Base-by-base conservation (phyloP, 371 early-diverging fungal genomes). In the Mortierella sp. region DNA sequence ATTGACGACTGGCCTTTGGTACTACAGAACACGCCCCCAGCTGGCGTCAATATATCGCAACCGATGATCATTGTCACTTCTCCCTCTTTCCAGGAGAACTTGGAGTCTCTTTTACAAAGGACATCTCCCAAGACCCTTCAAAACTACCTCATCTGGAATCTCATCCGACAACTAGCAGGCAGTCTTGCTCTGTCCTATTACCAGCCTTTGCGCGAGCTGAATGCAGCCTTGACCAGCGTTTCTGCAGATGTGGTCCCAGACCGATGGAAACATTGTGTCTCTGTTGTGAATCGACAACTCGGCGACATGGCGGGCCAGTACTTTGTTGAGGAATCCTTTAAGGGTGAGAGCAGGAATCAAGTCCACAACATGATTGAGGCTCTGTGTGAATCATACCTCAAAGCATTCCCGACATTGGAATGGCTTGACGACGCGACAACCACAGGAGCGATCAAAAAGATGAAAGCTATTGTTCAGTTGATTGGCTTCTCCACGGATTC, bases 391-490 rank as follows among this genome's bases (percentile, higher is more conserved):
- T 60, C 86, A 12, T 76, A 88, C 24, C 39, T 73, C 14, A 52
- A 79, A 7, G 54, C 81, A 1, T 61, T 87, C 31, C 84, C 84
- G 0, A 64, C 63, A 14, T 57, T 86, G 49, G 69, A 79, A 23
- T 90, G 89, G 89, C 65, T 90, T 1, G 89, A 89, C 68, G 47
- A 68, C 2, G 56, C 65, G 34, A 89, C 89, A 0, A 67, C 80
- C 3, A 55, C 66, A 12, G 69, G 61, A 3, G 90, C 89, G 0
- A 50, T 81, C 14, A 70, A 82, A 19, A 89, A 90, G 67, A 83
- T 86, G 48, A 47, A 67, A n/a, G 60, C 60, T 6, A 65, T 65
- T 24, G 59, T 67, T 5, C 82, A 80, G 54, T 76, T 89, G 58
- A 78, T 85, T 34, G 87, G 83, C 0, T 89, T 84, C 61, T 84